Evolutionary conservation across 768 basidiomycete species (phyloP), one percentile per base, ranked within the genome.

Genomic region (Agaricus sinodeliciosus): DNA sequence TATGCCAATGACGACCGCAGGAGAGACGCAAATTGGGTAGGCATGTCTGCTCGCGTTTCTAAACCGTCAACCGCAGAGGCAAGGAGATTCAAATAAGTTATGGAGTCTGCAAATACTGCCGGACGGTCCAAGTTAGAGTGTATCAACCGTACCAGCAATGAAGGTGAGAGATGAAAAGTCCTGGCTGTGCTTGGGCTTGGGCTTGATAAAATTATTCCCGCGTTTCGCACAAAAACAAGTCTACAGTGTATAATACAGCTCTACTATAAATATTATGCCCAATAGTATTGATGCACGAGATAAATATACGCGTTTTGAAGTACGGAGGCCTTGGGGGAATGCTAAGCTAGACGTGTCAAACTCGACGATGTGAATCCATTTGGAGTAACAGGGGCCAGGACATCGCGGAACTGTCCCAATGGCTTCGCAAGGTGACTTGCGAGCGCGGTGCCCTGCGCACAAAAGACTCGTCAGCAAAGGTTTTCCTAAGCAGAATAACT

Each of bases 361-460:
- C 62, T 59, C 48, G 58, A 52, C 18, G 62, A 62, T 31, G 57
- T 57, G 2, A 65, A 61, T 45, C 62, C 54, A 18, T 51, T 51
- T 40, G 45, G 45, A 49, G 62, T 48, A 18, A 25, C 5, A 62
- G 63, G 60, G 8, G 61, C 59, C n/a, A 75, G 58, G 46, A 65
- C 63, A 39, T 73, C 69, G 28, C 76, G 67, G 49, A 72, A 77
- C 55, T 69, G 72, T 43, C 66, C 65, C 48, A 81, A 62, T 9
- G 76, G 69, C 47, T 69, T 70, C 26, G 74, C 74, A 6, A 81
- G 65, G 63, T 76, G 75, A 4, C 55, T 55, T 7, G 74, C 75
- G 28, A 79, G 65, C 27, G 62, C 62, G 48, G 59, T 72, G 11
- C 73, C 77, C 78, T 57, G 19, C 53, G 25, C 28, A 19, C 35